phyloP scores from a whole-genome alignment of 2,329 filamentous ascomycete genomes.

The Fusarium begoniae region DNA sequence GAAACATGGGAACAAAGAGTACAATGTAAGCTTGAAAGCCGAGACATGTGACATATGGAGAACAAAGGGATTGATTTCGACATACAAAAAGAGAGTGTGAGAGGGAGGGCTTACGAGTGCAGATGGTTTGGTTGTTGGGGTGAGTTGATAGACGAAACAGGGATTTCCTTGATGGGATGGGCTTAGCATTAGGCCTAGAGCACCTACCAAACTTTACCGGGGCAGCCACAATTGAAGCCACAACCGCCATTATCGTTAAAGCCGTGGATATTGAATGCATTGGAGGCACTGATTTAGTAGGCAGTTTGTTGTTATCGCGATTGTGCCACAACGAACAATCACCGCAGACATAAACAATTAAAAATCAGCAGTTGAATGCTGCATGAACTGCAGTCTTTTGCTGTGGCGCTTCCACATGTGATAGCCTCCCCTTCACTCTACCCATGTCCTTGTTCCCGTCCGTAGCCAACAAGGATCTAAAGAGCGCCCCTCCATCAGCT shows the following conservation, averaged over 20 bases:
- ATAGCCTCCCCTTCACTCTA: not conserved
- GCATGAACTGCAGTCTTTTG: not conserved
- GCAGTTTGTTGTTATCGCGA: not conserved
- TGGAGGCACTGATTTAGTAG: not conserved
- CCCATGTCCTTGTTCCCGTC: slow-evolving; percentile 23
- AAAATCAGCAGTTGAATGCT: not conserved
- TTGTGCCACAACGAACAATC: not conserved
- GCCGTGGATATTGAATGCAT: not conserved
- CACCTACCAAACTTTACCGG: slow-evolving; percentile 7
- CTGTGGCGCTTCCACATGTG: slow-evolving; percentile 26
- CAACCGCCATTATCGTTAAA: slow-evolving; percentile 19
- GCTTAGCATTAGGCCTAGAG: not conserved
- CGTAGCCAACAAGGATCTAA: slow-evolving; percentile 9
- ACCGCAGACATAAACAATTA: not conserved
- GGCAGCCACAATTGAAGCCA: slow-evolving; percentile 26
- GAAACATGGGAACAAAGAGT: slow-evolving; percentile 11
- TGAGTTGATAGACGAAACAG: slow-evolving; percentile 8
- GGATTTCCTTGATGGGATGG: not conserved
- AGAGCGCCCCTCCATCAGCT: slow-evolving; percentile 12
- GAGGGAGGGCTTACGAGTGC: not conserved
- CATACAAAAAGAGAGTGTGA: not conserved
- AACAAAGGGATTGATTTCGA: not conserved
- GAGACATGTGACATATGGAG: not conserved
- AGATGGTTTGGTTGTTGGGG: slow-evolving; percentile 26
- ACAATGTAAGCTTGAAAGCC: not conserved